Conservation (phyloP, 1,284 basidiomycete species). For the Chalciporus sp. region DNA sequence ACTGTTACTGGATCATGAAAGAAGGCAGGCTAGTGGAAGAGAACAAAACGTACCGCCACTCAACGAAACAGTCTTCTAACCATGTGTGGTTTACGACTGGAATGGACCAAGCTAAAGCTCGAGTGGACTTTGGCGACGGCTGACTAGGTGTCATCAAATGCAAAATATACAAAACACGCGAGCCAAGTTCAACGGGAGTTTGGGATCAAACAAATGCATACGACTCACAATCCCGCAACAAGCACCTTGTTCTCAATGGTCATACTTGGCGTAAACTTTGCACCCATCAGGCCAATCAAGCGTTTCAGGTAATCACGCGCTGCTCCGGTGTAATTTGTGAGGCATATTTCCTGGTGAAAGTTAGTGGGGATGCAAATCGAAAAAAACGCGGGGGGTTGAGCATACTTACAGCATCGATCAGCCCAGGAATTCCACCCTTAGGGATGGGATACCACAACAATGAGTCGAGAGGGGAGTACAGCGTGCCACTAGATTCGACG, state of each 20-base stretch:
- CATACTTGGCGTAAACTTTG: slow-evolving; percentile 80
- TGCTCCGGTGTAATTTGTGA: slow-evolving; percentile 87
- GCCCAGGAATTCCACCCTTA: slow-evolving; percentile 45
- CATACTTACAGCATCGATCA: slow-evolving; percentile 44
- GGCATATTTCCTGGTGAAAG: slow-evolving; percentile 63
- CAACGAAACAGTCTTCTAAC: slow-evolving; percentile 85
- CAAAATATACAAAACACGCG: background rate
- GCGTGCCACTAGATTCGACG: slow-evolving; percentile 62
- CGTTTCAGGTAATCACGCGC: slow-evolving; percentile 85
- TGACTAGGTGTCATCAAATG: slow-evolving; percentile 13
- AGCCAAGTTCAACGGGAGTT: background rate
- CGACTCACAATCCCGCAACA: slow-evolving; percentile 79
- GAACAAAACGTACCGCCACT: slow-evolving; percentile 52
- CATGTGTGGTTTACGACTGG: slow-evolving; percentile 87
- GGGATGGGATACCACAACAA: slow-evolving; percentile 57
- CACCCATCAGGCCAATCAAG: slow-evolving; percentile 78
- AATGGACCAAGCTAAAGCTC: slow-evolving; percentile 79
- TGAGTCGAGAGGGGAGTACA: slow-evolving; percentile 70
- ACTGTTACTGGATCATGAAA: slow-evolving; percentile 15
- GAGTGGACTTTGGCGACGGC: slow-evolving; percentile 45
- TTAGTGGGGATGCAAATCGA: background rate
- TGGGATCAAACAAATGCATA: background rate
- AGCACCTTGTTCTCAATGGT: slow-evolving; percentile 73
- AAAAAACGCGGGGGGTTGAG: background rate
- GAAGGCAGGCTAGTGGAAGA: background rate